Conservation (phyloP, 1,284 basidiomycete genomes). For the Apiotrichum siamense region DNA sequence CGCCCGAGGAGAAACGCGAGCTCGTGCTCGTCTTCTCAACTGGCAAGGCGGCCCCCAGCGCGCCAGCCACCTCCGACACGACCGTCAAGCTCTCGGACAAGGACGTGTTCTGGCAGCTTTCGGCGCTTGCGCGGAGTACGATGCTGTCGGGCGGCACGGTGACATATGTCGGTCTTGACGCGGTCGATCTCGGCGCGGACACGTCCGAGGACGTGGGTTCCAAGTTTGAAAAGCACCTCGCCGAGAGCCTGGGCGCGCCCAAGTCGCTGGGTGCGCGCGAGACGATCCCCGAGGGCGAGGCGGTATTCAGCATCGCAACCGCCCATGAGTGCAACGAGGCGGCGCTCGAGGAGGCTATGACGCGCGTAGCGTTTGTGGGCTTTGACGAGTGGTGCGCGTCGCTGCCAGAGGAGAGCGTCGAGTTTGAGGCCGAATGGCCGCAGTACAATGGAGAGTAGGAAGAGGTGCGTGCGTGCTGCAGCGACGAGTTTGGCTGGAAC, state of each 20-base stretch:
- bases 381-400: not conserved
- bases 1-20: not conserved
- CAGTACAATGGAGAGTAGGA: not conserved
- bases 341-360: not conserved
- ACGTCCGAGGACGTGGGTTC: not conserved
- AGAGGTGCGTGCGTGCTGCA: no score
- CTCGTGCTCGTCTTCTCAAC: not conserved
- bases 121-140: not conserved
- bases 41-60: not conserved
- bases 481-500: no score
- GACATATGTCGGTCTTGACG: not conserved
- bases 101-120: not conserved
- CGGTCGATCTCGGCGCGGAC: not conserved
- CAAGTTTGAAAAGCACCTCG: not conserved
- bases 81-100: not conserved
- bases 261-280: no score
- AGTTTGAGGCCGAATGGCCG: slow-evolving; percentile 3
- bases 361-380: not conserved
- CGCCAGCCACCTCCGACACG: not conserved
- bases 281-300: no score
- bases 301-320: no score
- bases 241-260: not conserved
- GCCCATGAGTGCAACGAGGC: not conserved
- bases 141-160: not conserved
- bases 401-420: not conserved